Percentiles rank a stretch among this genome's conserved stretches.
phyloP scores from a whole-genome alignment of 2,329 filamentous ascomycete genomes.

The Penicillium sp. region DNA sequence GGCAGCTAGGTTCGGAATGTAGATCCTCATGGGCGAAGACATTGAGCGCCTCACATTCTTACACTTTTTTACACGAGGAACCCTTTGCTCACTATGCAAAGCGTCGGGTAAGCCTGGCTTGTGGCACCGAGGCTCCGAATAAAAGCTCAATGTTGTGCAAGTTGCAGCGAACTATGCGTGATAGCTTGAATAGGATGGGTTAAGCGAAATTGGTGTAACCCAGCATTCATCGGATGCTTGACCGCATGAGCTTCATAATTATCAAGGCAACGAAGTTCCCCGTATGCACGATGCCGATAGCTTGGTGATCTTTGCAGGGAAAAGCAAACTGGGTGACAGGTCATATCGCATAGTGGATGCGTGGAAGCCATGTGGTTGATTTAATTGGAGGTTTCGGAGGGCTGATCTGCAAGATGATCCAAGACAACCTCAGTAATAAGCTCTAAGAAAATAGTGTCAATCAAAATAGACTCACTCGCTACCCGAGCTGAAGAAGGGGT shows the following conservation, averaged over 20 bases:
- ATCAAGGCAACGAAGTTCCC: neutral
- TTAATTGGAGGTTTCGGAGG: constrained; percentile 10
- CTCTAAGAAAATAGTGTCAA: neutral
- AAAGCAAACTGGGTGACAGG: constrained; percentile 11
- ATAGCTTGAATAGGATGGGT: neutral
- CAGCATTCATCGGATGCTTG: neutral
- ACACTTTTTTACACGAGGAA: neutral
- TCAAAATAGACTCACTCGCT: neutral
- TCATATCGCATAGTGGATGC: constrained; percentile 17
- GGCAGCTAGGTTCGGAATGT: constrained; percentile 25
- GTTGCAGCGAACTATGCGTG: neutral
- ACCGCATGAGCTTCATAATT: neutral
- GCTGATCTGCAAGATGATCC: constrained; percentile 16
- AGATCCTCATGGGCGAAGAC: constrained; percentile 13
- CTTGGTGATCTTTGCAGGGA: constrained; percentile 5
- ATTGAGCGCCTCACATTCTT: neutral
- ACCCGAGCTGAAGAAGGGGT: neutral
- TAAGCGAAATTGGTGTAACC: constrained; percentile 10
- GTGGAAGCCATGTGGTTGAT: neutral
- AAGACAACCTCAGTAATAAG: constrained; percentile 5
- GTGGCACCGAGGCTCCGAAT: neutral
- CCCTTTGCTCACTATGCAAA: neutral
- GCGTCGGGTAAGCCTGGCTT: neutral
- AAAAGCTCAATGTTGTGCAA: neutral
- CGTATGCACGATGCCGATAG: constrained; percentile 16